phyloP scores from a whole-genome alignment of 352 stramenopile species.

The Phytophthora sansomeana region DNA sequence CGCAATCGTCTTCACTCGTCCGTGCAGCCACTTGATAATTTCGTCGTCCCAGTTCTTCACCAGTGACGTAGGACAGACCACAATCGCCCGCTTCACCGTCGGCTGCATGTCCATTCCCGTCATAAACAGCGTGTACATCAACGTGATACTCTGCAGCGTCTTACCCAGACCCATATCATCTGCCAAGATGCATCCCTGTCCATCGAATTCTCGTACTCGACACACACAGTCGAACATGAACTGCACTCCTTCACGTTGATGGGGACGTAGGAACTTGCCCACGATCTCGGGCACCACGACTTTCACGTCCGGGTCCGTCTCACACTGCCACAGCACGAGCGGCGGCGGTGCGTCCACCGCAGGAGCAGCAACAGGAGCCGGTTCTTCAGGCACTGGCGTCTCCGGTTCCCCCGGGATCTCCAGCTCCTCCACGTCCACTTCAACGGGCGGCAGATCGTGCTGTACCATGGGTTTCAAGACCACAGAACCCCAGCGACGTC shows the following conservation, averaged over 20 bases:
- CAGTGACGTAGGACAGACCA: constrained; percentile 87
- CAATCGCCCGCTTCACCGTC: constrained; percentile 75
- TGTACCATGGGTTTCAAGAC: constrained; percentile 65
- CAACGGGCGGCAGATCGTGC: constrained; percentile 68
- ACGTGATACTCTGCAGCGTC: constrained; percentile 88
- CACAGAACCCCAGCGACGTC: constrained; percentile 61
- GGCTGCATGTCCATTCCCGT: constrained; percentile 74
- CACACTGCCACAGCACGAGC: constrained; percentile 83
- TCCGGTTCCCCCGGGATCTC: constrained; percentile 41
- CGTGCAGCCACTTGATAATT: constrained; percentile 90
- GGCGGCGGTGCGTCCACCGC: constrained; percentile 58
- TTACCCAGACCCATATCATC: constrained; percentile 92
- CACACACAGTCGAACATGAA: constrained; percentile 98
- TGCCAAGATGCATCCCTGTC: constrained; percentile 87
- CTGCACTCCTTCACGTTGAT: constrained; percentile 96
- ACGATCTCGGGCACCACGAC: constrained; percentile 92
- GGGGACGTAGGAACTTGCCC: constrained; percentile 94
- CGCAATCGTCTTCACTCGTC: constrained; percentile 83
- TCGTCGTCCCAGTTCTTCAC: constrained; percentile 93
- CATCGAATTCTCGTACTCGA: constrained; percentile 78
- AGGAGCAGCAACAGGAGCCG: constrained; percentile 18
- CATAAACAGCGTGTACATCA: constrained; percentile 87
- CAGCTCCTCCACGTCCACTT: constrained; percentile 74
- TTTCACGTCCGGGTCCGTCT: constrained; percentile 64
- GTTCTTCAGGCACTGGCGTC: constrained; percentile 25